Evolutionary conservation across 2,329 filamentous ascomycete species (phyloP).

Genomic region (Coniochaeta sp.): DNA sequence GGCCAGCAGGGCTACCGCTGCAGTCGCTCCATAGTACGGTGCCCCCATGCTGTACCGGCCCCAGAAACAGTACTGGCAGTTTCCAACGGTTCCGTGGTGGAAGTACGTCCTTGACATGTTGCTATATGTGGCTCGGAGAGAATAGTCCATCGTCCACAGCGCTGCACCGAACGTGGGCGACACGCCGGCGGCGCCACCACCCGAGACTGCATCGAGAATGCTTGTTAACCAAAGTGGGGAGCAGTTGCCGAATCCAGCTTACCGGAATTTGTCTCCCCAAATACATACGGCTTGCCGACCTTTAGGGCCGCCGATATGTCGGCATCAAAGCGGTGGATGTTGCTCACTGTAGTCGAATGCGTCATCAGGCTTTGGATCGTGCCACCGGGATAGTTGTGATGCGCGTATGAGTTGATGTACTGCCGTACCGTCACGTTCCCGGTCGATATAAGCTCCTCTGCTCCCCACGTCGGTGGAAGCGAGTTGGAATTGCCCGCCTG

Average conservation of each 20-base stretch:
- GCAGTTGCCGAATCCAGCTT: slow-evolving; percentile 2
- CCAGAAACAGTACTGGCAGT: slow-evolving; percentile 39
- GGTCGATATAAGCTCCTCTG: slow-evolving; percentile 28
- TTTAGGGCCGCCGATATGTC: slow-evolving; percentile 31
- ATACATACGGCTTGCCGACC: slow-evolving; percentile 34
- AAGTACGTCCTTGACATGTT: slow-evolving; percentile 37
- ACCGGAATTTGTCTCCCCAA: slow-evolving; percentile 45
- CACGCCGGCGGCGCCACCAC: slow-evolving; percentile 29
- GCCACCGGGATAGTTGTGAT: slow-evolving; percentile 42
- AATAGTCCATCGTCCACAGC: slow-evolving; percentile 44
- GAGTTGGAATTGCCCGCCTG: slow-evolving; percentile 32
- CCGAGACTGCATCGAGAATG: slow-evolving; percentile 19
- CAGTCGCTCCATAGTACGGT: slow-evolving; percentile 44
- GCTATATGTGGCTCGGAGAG: slow-evolving; percentile 24
- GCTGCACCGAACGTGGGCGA: slow-evolving; percentile 39
- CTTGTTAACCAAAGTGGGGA: background rate
- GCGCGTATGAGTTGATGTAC: slow-evolving; percentile 34
- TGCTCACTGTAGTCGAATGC: slow-evolving; percentile 30
- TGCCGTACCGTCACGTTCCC: slow-evolving; percentile 26
- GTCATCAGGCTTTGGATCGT: slow-evolving; percentile 34
- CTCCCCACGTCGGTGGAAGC: slow-evolving; percentile 27
- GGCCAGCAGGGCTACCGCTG: slow-evolving; percentile 36
- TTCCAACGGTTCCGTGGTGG: slow-evolving; percentile 44
- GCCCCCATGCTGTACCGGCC: slow-evolving; percentile 36
- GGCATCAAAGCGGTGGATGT: slow-evolving; percentile 29